Conservation (phyloP, 768 basidiomycete genomes). For the Boletus huronensis region DNA sequence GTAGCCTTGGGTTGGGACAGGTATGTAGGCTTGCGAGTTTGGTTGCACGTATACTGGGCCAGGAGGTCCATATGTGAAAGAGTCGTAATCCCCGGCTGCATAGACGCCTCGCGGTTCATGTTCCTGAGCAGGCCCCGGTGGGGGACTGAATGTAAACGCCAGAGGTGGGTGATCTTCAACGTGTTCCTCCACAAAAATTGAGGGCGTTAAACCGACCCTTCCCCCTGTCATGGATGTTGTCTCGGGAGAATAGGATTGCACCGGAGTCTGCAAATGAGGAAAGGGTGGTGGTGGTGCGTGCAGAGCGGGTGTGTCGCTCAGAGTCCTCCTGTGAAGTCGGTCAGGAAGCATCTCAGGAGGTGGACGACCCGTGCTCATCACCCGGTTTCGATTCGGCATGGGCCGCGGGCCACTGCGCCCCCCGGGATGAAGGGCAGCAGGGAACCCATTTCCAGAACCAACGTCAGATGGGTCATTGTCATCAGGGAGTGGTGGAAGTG, state of each 20-base stretch:
- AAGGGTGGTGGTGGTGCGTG: conserved; percentile 3
- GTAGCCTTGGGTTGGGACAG: conserved; percentile 1
- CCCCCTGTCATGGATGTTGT: not conserved
- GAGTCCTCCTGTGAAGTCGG: conserved; percentile 4
- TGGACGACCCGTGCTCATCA: conserved; percentile 6
- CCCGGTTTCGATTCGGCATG: conserved; percentile 13
- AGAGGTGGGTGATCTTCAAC: not conserved
- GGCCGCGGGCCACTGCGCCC: conserved; percentile 21
- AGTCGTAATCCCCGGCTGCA: not conserved
- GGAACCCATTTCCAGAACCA: conserved; percentile 27
- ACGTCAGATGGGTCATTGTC: conserved; percentile 22
- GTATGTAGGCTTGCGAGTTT: conserved; percentile 8
- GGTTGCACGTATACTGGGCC: conserved; percentile 10
- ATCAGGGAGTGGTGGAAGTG: conserved; percentile 42
- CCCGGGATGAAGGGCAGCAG: conserved; percentile 44
- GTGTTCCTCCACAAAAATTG: conserved; percentile 18
- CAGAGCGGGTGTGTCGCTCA: conserved; percentile 14
- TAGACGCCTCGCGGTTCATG: not conserved
- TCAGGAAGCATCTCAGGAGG: conserved; percentile 9
- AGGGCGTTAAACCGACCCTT: conserved; percentile 8
- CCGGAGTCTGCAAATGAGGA: conserved; percentile 5
- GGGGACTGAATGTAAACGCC: not conserved
- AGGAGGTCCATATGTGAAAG: conserved; percentile 3
- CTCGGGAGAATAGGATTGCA: conserved; percentile 7
- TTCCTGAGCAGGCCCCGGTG: not conserved